A percentile compares a stretch with the other conserved stretches of the same genome.
These are phyloP conservation scores for Linum tenue DNA, from an alignment of 345 rosid genomes.

Conservation along the genomic window DNA sequence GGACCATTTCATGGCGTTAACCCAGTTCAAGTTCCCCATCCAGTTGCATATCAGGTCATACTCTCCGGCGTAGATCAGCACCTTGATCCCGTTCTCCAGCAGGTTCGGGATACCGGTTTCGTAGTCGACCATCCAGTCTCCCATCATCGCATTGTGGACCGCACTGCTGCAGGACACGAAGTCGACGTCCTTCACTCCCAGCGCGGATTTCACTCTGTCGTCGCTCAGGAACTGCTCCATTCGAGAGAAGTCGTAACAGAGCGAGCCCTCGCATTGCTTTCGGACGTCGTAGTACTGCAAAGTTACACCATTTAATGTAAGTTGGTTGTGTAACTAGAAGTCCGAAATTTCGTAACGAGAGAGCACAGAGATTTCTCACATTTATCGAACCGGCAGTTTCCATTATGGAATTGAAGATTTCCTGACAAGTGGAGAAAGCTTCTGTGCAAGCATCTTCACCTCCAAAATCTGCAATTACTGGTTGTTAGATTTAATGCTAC, in stretches of 20 bases:
- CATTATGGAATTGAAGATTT: constrained; percentile 29
- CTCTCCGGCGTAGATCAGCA: constrained; percentile 77
- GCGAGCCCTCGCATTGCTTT: constrained; percentile 46
- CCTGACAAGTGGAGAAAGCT: constrained; percentile 30
- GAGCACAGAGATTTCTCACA: constrained; percentile 34
- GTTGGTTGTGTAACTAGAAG: neutral
- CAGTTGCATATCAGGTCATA: constrained; percentile 87
- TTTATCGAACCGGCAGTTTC: constrained; percentile 23
- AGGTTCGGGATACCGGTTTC: constrained; percentile 62
- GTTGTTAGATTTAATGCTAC: too few relatives aligned
- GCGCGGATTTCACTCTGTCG: constrained; percentile 40
- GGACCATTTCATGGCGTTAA: constrained; percentile 66
- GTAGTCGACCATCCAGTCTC: constrained; percentile 76
- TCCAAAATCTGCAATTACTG: constrained; percentile 25
- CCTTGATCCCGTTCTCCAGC: constrained; percentile 59
- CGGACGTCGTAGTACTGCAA: constrained; percentile 76
- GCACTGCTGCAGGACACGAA: constrained; percentile 62
- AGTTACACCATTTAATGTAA: neutral
- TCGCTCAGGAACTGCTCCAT: constrained; percentile 53
- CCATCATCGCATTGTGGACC: constrained; percentile 40
- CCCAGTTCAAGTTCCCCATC: constrained; percentile 90
- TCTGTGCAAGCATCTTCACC: constrained; percentile 38
- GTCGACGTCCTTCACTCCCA: constrained; percentile 54
- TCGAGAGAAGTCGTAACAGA: constrained; percentile 69
- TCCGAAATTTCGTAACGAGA: neutral